Evolutionary conservation across 2,329 filamentous ascomycete genomes (phyloP).

Genomic region (Akanthomyces lecanii): DNA sequence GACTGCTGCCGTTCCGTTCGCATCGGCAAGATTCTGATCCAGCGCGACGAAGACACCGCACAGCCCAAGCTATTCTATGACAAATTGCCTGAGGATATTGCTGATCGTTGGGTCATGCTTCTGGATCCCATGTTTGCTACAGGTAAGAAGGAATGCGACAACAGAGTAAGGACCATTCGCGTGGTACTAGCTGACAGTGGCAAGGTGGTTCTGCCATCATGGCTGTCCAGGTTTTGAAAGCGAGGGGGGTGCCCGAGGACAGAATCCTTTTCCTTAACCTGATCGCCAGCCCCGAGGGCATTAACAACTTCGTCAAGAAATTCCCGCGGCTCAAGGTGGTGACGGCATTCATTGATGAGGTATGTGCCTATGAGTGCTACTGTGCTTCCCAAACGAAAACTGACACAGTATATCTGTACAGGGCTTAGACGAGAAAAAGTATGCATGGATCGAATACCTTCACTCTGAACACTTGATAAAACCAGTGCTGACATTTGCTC

Average conservation of each 20-base stretch:
- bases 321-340: constrained; percentile 89
- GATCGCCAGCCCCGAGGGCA: constrained; percentile 93
- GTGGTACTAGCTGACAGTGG: neutral
- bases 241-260: constrained; percentile 87
- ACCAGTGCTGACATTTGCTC: constrained; percentile 12
- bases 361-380: constrained; percentile 27
- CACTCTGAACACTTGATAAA: neutral
- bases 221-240: constrained; percentile 90
- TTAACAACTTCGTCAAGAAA: constrained; percentile 80
- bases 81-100: constrained; percentile 92
- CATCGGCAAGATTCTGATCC: constrained; percentile 97
- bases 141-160: constrained; percentile 47
- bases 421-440: constrained; percentile 98
- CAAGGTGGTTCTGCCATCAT: constrained; percentile 90
- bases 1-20: constrained; percentile 97
- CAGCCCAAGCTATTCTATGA: constrained; percentile 95
- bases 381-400: constrained; percentile 1
- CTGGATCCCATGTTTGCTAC: constrained; percentile 99
- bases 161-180: neutral
- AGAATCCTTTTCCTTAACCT: constrained; percentile 94
- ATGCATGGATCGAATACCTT: constrained; percentile 34
- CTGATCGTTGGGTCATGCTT: constrained; percentile 85
- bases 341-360: constrained; percentile 89
- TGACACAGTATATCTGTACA: constrained; percentile 29
- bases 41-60: constrained; percentile 91